Evolutionary conservation across 2,329 filamentous ascomycete species (phyloP), one percentile per base, ranked within the genome.

Genomic region (Neurospora crassa): DNA sequence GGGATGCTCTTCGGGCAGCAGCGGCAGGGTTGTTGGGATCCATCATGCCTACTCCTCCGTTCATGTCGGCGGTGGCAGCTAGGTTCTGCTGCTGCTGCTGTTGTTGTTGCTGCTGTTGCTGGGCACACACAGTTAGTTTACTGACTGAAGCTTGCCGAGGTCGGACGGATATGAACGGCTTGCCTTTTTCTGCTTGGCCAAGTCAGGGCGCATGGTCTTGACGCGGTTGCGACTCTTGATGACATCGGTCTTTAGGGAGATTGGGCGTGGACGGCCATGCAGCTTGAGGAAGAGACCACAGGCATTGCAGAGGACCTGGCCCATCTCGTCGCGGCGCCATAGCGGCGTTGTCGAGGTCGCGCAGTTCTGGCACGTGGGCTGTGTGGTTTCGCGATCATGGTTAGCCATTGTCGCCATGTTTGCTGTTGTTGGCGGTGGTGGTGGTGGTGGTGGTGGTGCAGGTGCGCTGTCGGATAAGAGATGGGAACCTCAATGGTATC

Each of bases 201-300:
- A 88, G 77, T 94, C 92, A 10, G 92, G 89, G 70, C 88, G 88
- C 81, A 89, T 88, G 40, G 94, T 96, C 86, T 98, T 98, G 77
- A 98, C 95, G 75, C 96, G 90, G 83, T 99, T 99, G 78, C 96
- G 93, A 84, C 94, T 97, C 86, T 99, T 99, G 84, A 99, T 99
- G 76, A 98, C 95, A 85, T 99, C 96, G 68, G 96, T 98, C 87
- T 99, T 99, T 77, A 99, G 88, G 77, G 93, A 97, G 80, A 97
- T 97, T 76, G 96, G 96, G 71, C 96, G 91, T 73, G 96, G 90
- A 37, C 94, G 92, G 74, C 94, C 94, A 80, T 99, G 96, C 76
- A 99, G 87, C 87, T 99, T 99, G 78, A 98, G 88, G 82, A 98
- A 99, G 71, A 99, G 88, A 72, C 96, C 96, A 82, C 96, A 99